Base-by-base conservation (phyloP, 192 early-diverging fungal genomes). In the Phycomyces blakesleeanus region DNA sequence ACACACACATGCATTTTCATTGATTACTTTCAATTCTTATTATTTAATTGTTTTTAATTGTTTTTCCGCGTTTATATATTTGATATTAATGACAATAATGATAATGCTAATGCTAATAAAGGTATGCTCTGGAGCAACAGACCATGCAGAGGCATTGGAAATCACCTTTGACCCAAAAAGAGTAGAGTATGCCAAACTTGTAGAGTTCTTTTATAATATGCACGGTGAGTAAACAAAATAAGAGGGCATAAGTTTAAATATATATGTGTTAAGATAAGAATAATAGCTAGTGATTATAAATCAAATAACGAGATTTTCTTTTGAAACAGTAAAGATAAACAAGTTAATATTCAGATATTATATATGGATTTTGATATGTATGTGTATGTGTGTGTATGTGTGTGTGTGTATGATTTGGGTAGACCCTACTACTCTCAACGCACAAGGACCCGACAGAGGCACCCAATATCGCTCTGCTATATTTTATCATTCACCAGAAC, bases 391-490 rank as follows among this genome's bases (percentile, higher is more conserved):
- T n/a, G n/a, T n/a, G n/a, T n/a, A n/a, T n/a, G n/a, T n/a, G n/a
- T n/a, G n/a, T n/a, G n/a, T n/a, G n/a, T 41, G 40, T 6, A 41
- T 41, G 40, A 14, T 10, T 14, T 41, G 40, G 14, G 8, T 71
- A 81, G 92, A 98, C 67, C 91, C 96, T 2, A 96, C 94, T 1
- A 93, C 89, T 12, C 50, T 82, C n/a, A 89, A 93, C 73, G 75
- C 83, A 0, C 95, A 96, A 63, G 95, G 95, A 4, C 79, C 78
- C 37, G 94, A 98, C 67, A 44, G 68, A 22, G 96, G 96, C 16
- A 83, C 89, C 14, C 96, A 98, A 73, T 84, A 98, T 79, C 81
- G 95, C 14, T 90, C 87, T 3, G 91, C 83, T 12, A 93, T 98
- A 63, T 92, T 92, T 65, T 93, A 89, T 71, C 89, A 93, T 76